A percentile compares a stretch with the other conserved stretches of the same genome.
Evolutionary conservation across 1,284 basidiomycete genomes (phyloP).

Genomic region (Ganoderma resinaceum): DNA sequence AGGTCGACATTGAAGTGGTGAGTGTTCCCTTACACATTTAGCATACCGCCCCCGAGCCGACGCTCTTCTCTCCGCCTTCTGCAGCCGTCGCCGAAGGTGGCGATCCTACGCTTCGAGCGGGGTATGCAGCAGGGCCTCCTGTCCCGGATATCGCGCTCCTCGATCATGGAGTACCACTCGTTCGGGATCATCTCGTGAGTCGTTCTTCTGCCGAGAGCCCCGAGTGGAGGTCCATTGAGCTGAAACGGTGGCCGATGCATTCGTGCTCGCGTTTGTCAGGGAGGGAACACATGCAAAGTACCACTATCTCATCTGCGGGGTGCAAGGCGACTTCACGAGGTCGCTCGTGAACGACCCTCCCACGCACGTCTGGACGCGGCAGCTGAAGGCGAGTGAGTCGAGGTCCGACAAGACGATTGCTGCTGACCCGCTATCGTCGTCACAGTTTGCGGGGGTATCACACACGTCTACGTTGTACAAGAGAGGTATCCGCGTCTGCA

Average conservation of each 20-base stretch:
- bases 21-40: slow-evolving; percentile 23
- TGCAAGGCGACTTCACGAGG: slow-evolving; percentile 75
- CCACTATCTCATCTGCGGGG: slow-evolving; percentile 76
- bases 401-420: background rate
- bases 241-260: slow-evolving; percentile 23
- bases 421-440: slow-evolving; percentile 4
- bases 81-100: slow-evolving; percentile 74
- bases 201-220: background rate
- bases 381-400: slow-evolving; percentile 58
- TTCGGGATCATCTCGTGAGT: slow-evolving; percentile 75
- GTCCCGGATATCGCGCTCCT: slow-evolving; percentile 69
- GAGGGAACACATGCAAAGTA: slow-evolving; percentile 65
- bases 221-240: background rate
- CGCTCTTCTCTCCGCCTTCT: slow-evolving; percentile 14
- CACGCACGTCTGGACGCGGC: slow-evolving; percentile 69
- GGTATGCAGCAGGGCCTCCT: slow-evolving; percentile 78
- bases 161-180: slow-evolving; percentile 73
- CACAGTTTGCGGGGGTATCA: slow-evolving; percentile 50
- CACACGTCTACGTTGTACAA: slow-evolving; percentile 53
- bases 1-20: slow-evolving; percentile 52
- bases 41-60: slow-evolving; percentile 15
- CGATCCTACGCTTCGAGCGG: slow-evolving; percentile 68
- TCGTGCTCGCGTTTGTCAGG: slow-evolving; percentile 40
- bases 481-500: slow-evolving; percentile 52
- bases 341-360: slow-evolving; percentile 67